A percentile compares a stretch with the other conserved stretches of the same genome.
phyloP scores from a whole-genome alignment of 805 yeast genomes.

The Kodamaea jinghongensis region DNA sequence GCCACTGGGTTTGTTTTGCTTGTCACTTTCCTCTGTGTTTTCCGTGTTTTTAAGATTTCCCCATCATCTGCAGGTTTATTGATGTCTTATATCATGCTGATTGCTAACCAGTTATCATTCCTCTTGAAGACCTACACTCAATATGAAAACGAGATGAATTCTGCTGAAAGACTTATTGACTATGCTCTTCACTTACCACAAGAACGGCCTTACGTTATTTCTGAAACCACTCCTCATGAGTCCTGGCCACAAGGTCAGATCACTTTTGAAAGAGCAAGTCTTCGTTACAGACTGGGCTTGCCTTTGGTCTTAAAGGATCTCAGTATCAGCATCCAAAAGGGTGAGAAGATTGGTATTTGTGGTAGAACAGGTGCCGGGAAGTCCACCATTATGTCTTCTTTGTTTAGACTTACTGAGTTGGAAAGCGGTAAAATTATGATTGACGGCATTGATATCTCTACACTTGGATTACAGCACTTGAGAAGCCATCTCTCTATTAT shows the following conservation, averaged over 20 bases:
- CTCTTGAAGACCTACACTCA: slow-evolving; percentile 65
- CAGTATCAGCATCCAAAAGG: slow-evolving; percentile 42
- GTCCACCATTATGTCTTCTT: slow-evolving; percentile 62
- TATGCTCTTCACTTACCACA: slow-evolving; percentile 60
- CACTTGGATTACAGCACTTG: slow-evolving; percentile 52
- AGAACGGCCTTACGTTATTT: slow-evolving; percentile 60
- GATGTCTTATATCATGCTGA: slow-evolving; percentile 55
- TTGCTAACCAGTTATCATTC: slow-evolving; percentile 56
- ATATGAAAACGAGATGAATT: slow-evolving; percentile 74
- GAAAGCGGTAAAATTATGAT: slow-evolving; percentile 47
- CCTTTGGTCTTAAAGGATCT: slow-evolving; percentile 56
- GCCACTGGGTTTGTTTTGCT: slow-evolving; percentile 52
- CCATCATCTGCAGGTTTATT: slow-evolving; percentile 69
- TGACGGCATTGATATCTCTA: slow-evolving; percentile 55
- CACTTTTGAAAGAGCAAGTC: slow-evolving; percentile 45
- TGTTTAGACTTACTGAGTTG: slow-evolving; percentile 55
- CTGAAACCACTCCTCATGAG: slow-evolving; percentile 42
- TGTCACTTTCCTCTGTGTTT: slow-evolving; percentile 56
- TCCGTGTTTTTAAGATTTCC: slow-evolving; percentile 54
- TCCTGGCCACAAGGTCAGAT: slow-evolving; percentile 55
- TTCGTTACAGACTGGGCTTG: slow-evolving; percentile 58
- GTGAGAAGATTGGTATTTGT: slow-evolving; percentile 79
- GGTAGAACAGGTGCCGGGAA: slow-evolving; percentile 92
- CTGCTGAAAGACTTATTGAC: slow-evolving; percentile 68
- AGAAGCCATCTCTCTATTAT: slow-evolving; percentile 62